phyloP scores from a whole-genome alignment of 1,284 basidiomycete species.

The Neolentinus lepideus region DNA sequence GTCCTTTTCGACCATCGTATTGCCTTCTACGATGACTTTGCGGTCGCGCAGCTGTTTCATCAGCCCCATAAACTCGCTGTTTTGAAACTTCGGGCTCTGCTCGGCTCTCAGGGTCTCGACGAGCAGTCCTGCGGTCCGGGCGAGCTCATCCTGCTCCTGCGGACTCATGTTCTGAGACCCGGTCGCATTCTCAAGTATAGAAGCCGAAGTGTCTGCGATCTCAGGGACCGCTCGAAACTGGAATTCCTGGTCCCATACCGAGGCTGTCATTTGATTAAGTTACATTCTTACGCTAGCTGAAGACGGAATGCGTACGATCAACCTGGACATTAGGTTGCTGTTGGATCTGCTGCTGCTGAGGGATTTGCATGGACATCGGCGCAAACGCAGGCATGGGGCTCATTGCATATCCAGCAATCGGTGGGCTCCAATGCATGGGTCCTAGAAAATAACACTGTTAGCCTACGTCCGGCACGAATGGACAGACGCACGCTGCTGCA shows the following conservation, averaged over 20 bases:
- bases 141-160: slow-evolving; percentile 56
- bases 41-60: slow-evolving; percentile 84
- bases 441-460: slow-evolving; percentile 11
- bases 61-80: slow-evolving; percentile 83
- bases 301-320: slow-evolving; percentile 25
- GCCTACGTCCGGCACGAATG: not conserved
- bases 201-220: not conserved
- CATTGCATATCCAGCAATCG: slow-evolving; percentile 25
- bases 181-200: slow-evolving; percentile 1
- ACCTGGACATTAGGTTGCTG: slow-evolving; percentile 20
- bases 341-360: slow-evolving; percentile 22
- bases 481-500: not conserved
- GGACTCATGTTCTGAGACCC: slow-evolving; percentile 5
- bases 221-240: slow-evolving; percentile 34
- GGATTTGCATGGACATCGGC: slow-evolving; percentile 18
- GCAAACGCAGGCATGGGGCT: slow-evolving; percentile 28
- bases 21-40: slow-evolving; percentile 78
- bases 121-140: slow-evolving; percentile 67
- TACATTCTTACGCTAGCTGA: not conserved
- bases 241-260: slow-evolving; percentile 59
- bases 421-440: slow-evolving; percentile 29
- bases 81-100: slow-evolving; percentile 81
- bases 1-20: slow-evolving; percentile 63
- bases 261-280: slow-evolving; percentile 24
- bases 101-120: slow-evolving; percentile 64